Conservation (phyloP, 1,139 yeast species). For the Candida frijolesensis region DNA sequence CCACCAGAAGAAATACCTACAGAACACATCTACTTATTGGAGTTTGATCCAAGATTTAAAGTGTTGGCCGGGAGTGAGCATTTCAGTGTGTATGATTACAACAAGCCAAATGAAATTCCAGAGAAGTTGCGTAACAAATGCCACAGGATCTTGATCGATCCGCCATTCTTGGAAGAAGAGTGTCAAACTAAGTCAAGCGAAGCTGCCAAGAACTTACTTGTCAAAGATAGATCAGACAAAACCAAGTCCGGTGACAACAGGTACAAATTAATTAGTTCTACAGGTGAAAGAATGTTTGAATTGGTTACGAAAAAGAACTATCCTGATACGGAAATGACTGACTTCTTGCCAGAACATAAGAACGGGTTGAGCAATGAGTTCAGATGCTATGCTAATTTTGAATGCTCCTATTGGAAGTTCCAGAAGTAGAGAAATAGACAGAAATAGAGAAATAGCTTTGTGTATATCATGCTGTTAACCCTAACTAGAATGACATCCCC, state of each 20-base stretch:
- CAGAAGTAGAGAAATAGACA: background rate
- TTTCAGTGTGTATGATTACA: constrained; percentile 76
- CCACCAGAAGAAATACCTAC: constrained; percentile 61
- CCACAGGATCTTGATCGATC: constrained; percentile 80
- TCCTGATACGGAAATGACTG: constrained; percentile 64
- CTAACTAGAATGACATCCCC: background rate
- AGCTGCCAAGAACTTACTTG: constrained; percentile 66
- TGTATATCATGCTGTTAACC: background rate
- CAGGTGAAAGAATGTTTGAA: constrained; percentile 85
- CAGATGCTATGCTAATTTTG: constrained; percentile 79
- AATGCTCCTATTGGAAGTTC: constrained; percentile 44
- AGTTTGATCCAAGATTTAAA: constrained; percentile 75
- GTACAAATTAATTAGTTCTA: constrained; percentile 66
- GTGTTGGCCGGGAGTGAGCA: constrained; percentile 67
- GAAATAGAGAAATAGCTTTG: background rate
- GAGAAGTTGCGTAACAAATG: constrained; percentile 59
- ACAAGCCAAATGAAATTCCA: constrained; percentile 66
- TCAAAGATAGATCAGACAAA: constrained; percentile 35
- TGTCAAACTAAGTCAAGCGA: constrained; percentile 77
- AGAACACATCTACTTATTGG: constrained; percentile 69
- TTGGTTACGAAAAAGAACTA: constrained; percentile 56
- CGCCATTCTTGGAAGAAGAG: constrained; percentile 80
- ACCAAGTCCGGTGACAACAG: constrained; percentile 44
- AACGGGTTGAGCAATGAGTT: constrained; percentile 88
- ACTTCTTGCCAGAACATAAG: constrained; percentile 76